These are phyloP conservation scores for Durotheca rogersii DNA, from an alignment of 495 filamentous ascomycete genomes.

Conservation along the genomic window DNA sequence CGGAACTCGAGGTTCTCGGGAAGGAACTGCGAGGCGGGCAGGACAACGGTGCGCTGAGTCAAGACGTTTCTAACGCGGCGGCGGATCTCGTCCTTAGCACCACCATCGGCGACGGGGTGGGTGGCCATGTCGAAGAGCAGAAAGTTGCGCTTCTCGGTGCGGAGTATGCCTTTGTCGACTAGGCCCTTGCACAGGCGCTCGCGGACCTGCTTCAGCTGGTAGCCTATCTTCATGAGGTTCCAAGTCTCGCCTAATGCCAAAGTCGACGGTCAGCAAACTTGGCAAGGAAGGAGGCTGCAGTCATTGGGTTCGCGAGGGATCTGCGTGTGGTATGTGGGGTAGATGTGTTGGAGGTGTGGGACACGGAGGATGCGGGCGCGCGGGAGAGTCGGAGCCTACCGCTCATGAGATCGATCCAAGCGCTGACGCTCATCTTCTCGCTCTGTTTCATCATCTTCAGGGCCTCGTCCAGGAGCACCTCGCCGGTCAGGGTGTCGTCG, in stretches of 20 bases:
- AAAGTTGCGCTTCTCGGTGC: slow-evolving; percentile 99
- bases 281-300: too few species aligned
- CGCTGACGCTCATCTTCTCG: slow-evolving; percentile 99
- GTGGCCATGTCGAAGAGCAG: slow-evolving; percentile 99
- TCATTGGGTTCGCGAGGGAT: too few species aligned
- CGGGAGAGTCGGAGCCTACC: slow-evolving; percentile 56
- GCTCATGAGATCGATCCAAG: slow-evolving; percentile 98
- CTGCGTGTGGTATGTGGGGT: too few species aligned
- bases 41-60: slow-evolving; percentile 89
- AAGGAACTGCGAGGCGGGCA: slow-evolving; percentile 78
- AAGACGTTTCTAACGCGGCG: slow-evolving; percentile 88
- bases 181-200: slow-evolving; percentile 97
- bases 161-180: slow-evolving; percentile 96
- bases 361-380: too few species aligned
- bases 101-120: slow-evolving; percentile 94
- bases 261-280: slow-evolving; percentile 26
- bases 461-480: slow-evolving; percentile 96
- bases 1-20: slow-evolving; percentile 93
- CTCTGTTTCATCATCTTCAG: slow-evolving; percentile 99
- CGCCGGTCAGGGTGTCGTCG: slow-evolving; percentile 94
- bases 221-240: slow-evolving; percentile 99
- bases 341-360: neutral
- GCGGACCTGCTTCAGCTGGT: slow-evolving; percentile 98
- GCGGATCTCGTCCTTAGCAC: slow-evolving; percentile 95
- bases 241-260: slow-evolving; percentile 81